Conservation (phyloP, 257 asterid species). For the Solanum corneliomulleri region DNA sequence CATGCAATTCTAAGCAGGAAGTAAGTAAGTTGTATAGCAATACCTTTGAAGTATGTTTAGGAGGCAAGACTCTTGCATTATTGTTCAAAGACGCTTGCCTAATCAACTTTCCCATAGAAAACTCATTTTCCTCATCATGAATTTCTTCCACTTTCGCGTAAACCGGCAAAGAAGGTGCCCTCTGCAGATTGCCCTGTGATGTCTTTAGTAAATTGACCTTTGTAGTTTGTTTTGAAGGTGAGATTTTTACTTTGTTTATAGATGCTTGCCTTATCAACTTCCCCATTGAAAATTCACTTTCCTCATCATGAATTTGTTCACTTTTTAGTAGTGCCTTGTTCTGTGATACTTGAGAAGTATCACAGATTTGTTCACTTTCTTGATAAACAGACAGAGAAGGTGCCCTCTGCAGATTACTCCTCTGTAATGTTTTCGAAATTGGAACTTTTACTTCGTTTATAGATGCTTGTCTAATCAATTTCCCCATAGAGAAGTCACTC, state of each 20-base stretch:
- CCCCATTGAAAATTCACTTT: conserved; percentile 39
- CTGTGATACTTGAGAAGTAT: background rate
- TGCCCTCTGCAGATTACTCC: background rate
- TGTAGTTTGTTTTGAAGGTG: background rate
- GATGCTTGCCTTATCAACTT: conserved; percentile 58
- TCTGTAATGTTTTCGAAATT: background rate
- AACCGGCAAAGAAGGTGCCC: conserved; percentile 21
- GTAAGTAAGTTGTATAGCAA: background rate
- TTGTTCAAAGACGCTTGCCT: conserved; percentile 45
- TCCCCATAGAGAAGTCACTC: conserved; percentile 43
- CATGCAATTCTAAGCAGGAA: background rate
- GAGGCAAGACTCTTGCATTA: background rate
- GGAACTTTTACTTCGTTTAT: conserved; percentile 15
- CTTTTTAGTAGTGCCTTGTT: background rate
- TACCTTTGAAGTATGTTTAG: conserved; percentile 24
- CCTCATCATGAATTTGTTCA: conserved; percentile 20
- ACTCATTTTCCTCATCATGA: conserved; percentile 25
- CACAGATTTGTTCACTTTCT: conserved; percentile 3
- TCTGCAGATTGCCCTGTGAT: background rate
- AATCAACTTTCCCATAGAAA: conserved; percentile 49
- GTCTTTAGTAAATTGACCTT: background rate
- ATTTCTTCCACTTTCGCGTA: conserved; percentile 6
- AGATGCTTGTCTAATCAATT: conserved; percentile 56
- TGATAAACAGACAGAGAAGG: conserved; percentile 14
- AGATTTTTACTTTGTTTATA: conserved; percentile 12